Conservation (phyloP, 2,329 filamentous ascomycete genomes). For the Aspergillus flavus region DNA sequence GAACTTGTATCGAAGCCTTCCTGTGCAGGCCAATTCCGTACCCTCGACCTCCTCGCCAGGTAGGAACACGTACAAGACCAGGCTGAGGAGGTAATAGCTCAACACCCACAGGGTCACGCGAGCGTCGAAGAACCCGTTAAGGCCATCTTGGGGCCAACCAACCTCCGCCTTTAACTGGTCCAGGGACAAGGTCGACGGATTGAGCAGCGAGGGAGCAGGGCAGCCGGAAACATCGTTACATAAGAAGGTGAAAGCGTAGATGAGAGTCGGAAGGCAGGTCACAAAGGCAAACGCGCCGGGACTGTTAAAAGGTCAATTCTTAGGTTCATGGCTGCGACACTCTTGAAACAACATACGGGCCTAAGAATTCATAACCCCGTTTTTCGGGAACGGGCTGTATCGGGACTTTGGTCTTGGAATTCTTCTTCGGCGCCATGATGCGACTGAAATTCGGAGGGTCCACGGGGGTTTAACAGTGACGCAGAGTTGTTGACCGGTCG, state of each 20-base stretch:
- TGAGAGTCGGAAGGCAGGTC: conserved; percentile 75
- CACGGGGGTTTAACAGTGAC: too few species aligned
- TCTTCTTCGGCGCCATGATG: conserved; percentile 38
- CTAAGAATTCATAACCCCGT: conserved; percentile 51
- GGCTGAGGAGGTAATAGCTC: conserved; percentile 76
- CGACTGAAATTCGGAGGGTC: background rate
- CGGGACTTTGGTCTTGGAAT: conserved; percentile 31
- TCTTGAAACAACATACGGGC: conserved; percentile 43
- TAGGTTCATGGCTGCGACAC: background rate
- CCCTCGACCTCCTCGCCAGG: conserved; percentile 75
- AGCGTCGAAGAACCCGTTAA: conserved; percentile 70
- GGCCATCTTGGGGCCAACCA: conserved; percentile 75
- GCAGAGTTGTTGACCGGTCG: too few species aligned
- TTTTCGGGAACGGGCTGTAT: conserved; percentile 43
- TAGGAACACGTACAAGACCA: conserved; percentile 74
- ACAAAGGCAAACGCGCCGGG: conserved; percentile 76
- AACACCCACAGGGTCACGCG: conserved; percentile 70
- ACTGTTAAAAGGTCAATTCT: conserved; percentile 49
- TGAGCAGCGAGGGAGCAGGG: conserved; percentile 77
- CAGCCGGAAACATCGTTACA: conserved; percentile 95
- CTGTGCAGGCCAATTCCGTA: conserved; percentile 68
- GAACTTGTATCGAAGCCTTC: conserved; percentile 78
- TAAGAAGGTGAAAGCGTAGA: conserved; percentile 78
- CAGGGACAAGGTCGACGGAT: conserved; percentile 70
- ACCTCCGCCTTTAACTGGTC: conserved; percentile 76